Conservation (phyloP, 1,284 basidiomycete species). For the Papiliotrema nemorosa region DNA sequence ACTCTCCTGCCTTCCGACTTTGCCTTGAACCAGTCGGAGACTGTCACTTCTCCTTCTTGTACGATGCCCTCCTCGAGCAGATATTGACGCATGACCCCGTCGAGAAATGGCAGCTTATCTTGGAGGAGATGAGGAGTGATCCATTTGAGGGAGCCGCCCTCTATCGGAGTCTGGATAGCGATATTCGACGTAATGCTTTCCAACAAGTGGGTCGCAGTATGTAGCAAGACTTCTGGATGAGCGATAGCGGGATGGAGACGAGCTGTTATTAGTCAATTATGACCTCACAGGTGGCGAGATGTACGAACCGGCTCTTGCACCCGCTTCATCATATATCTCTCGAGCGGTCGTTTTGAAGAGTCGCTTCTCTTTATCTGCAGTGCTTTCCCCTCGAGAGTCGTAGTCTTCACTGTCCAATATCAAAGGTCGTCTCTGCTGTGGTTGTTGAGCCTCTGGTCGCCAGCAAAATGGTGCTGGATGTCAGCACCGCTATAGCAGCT, state of each 20-base stretch:
- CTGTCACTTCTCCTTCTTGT: slow-evolving; percentile 21
- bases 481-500: not conserved
- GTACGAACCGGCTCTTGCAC: slow-evolving; percentile 20
- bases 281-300: not conserved
- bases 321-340: slow-evolving; percentile 32
- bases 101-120: slow-evolving; percentile 21
- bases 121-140: slow-evolving; percentile 26
- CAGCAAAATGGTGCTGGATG: slow-evolving; percentile 22
- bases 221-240: slow-evolving; percentile 35
- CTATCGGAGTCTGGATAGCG: slow-evolving; percentile 23
- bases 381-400: not conserved
- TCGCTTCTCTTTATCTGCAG: slow-evolving; percentile 14
- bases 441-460: not conserved
- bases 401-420: slow-evolving; percentile 24
- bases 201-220: slow-evolving; percentile 25
- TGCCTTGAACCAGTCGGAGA: slow-evolving; percentile 23
- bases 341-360: slow-evolving; percentile 39
- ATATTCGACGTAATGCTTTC: slow-evolving; percentile 45
- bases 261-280: not conserved
- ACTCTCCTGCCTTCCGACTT: slow-evolving; percentile 22
- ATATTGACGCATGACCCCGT: slow-evolving; percentile 35
- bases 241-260: slow-evolving; percentile 1
- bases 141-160: slow-evolving; percentile 19
- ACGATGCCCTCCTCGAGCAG: slow-evolving; percentile 28
- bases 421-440: slow-evolving; percentile 14